A percentile compares a stretch with the other conserved stretches of the same genome.
phyloP scores from a whole-genome alignment of 2,329 filamentous ascomycete species.

The Cladophialophora psammophila region DNA sequence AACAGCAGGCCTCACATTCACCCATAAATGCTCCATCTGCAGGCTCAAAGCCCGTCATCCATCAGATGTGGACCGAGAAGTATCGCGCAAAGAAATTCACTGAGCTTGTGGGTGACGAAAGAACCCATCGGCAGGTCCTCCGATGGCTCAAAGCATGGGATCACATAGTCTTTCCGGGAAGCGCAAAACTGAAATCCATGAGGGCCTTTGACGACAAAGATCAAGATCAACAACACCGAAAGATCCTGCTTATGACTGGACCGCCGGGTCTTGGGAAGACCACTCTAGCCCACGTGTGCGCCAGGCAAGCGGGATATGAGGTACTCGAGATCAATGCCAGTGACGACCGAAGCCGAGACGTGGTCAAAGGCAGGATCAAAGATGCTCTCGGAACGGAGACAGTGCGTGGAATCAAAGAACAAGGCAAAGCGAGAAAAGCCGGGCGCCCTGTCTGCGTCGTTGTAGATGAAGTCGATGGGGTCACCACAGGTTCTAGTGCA shows the following conservation, averaged over 20 bases:
- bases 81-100: constrained; percentile 92
- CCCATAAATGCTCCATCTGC: constrained; percentile 40
- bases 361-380: constrained; percentile 88
- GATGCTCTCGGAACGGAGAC: constrained; percentile 95
- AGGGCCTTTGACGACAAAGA: constrained; percentile 51
- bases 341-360: constrained; percentile 86
- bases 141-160: constrained; percentile 97
- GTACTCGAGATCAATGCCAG: constrained; percentile 98
- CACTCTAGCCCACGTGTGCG: constrained; percentile 94
- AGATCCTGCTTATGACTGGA: constrained; percentile 88
- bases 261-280: constrained; percentile 96
- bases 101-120: constrained; percentile 91
- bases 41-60: constrained; percentile 46
- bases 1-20: constrained; percentile 40
- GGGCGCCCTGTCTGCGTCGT: constrained; percentile 91
- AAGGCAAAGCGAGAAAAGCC: constrained; percentile 67
- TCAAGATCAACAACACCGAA: constrained; percentile 78
- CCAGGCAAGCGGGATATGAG: constrained; percentile 92
- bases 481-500: constrained; percentile 77
- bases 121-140: constrained; percentile 87
- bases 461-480: constrained; percentile 96
- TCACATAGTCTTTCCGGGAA: constrained; percentile 84
- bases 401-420: constrained; percentile 70
- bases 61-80: constrained; percentile 88
- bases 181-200: constrained; percentile 60